Evolutionary conservation across 129 eudicot species (phyloP), one percentile per base, ranked within the genome.

Genomic region (Lactuca saligna): DNA sequence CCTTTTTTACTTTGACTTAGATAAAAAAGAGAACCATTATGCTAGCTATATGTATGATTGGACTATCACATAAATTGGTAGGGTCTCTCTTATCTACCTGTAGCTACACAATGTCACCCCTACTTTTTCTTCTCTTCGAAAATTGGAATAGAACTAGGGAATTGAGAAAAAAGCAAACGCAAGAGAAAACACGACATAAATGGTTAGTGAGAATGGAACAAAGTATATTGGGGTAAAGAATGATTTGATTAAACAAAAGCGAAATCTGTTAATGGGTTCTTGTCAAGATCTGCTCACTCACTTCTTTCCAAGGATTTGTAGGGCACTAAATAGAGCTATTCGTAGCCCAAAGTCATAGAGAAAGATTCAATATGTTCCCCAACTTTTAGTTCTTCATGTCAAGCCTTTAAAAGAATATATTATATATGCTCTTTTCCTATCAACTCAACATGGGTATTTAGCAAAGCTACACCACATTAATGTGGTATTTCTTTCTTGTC

Each of bases 151-250:
- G 57, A 60, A 75, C 38, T 68, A 35, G 75, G 74, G 69, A 75
- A 75, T 75, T 75, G 67, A 58, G 62, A 46, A 37, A 74, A 75
- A 66, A 75, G 79, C 46, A 73, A 65, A 48, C 66, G 67, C 61
- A 66, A 66, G 73, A 51, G 8, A 66, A 17, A 72, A 15, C 33
- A 57, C 31, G 61, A 67, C 69, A 75, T 20, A 66, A 35, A 61
- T 67, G 68, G 74, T 75, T 59, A 75, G 74, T 75, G 80, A 75
- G 80, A 75, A 75, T 75, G 68, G 80, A 75, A 75, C 74, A 75
- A 75, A 75, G 74, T 67, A 68, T 68, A 58, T 67, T 38, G 80
- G 80, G 60, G 53, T 68, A 67, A 39, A 75, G 80, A 75, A 75
- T 75, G 73, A 67, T 74, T 44, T 75, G 74, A 67, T 59, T 75